phyloP scores from a whole-genome alignment of 2,329 filamentous ascomycete genomes.

The Hypoxylon sp. region DNA sequence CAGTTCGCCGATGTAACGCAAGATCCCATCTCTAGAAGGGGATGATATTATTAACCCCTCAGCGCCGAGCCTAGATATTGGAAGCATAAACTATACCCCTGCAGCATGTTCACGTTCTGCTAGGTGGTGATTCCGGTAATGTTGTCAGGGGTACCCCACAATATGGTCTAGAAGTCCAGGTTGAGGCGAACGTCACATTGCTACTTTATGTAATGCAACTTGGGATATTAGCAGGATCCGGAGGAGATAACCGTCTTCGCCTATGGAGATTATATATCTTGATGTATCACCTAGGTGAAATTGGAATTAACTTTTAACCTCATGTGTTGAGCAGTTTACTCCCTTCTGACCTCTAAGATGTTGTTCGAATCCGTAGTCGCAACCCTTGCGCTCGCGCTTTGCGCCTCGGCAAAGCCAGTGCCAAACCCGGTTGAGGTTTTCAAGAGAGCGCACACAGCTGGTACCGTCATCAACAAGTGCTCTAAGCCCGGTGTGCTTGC shows the following conservation, averaged over 20 bases:
- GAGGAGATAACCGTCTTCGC: conserved; percentile 10
- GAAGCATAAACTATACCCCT: conserved; percentile 12
- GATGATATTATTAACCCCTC: conserved; percentile 28
- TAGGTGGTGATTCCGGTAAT: conserved; percentile 4
- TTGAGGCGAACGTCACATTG: conserved; percentile 16
- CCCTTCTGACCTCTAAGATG: conserved; percentile 34
- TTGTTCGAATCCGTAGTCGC: conserved; percentile 39
- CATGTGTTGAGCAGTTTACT: not conserved
- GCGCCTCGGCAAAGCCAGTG: conserved; percentile 42
- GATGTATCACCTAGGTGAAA: not conserved
- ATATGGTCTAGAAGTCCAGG: conserved; percentile 24
- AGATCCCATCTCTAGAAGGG: conserved; percentile 11
- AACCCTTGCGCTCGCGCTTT: conserved; percentile 40
- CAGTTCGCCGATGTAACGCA: conserved; percentile 14
- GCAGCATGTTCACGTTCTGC: conserved; percentile 20
- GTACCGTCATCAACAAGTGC: conserved; percentile 57
- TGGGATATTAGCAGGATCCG: conserved; percentile 25
- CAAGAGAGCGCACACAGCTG: conserved; percentile 52
- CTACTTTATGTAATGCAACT: conserved; percentile 17
- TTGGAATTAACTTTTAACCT: not conserved
- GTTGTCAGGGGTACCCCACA: conserved; percentile 13
- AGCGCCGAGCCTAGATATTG: conserved; percentile 35
- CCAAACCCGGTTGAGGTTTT: conserved; percentile 53
- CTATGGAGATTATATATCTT: conserved; percentile 14
- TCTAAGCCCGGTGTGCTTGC: conserved; percentile 55